A percentile compares a stretch with the other conserved stretches of the same genome.
Evolutionary conservation across 2,329 filamentous ascomycete genomes (phyloP).

Genomic region (Penicillium sclerotigenum): DNA sequence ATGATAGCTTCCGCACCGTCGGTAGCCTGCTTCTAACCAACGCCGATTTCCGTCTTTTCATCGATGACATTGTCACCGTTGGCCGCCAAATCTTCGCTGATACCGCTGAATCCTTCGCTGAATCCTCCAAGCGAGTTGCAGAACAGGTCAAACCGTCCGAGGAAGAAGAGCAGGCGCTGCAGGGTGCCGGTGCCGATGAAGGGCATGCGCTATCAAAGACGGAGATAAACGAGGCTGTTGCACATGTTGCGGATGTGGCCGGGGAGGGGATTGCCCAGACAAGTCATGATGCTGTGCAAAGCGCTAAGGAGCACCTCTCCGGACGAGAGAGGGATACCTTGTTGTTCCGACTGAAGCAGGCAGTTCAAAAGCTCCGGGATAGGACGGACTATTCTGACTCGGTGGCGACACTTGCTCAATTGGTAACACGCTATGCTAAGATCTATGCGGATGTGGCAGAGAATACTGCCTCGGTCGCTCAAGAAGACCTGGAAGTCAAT

Average conservation of each 20-base stretch:
- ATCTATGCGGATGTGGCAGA: constrained; percentile 72
- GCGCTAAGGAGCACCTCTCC: constrained; percentile 68
- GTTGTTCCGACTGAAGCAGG: constrained; percentile 70
- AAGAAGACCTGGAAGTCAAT: constrained; percentile 71
- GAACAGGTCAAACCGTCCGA: constrained; percentile 68
- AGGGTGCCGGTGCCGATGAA: constrained; percentile 44
- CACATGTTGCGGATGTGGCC: constrained; percentile 50
- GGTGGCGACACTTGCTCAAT: constrained; percentile 70
- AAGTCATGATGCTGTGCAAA: constrained; percentile 61
- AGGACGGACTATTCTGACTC: constrained; percentile 82
- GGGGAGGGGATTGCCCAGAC: constrained; percentile 39
- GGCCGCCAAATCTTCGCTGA: constrained; percentile 83
- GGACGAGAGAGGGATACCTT: constrained; percentile 72
- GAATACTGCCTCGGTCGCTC: constrained; percentile 62
- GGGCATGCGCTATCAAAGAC: constrained; percentile 55
- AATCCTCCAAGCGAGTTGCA: constrained; percentile 70
- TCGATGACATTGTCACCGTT: constrained; percentile 74
- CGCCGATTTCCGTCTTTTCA: constrained; percentile 80
- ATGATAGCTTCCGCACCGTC: constrained; percentile 78
- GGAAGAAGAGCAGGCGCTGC: constrained; percentile 55
- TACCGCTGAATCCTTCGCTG: constrained; percentile 74
- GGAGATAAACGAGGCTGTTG: constrained; percentile 60
- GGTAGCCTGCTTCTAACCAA: constrained; percentile 84
- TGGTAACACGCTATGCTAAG: constrained; percentile 75
- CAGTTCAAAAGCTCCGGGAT: constrained; percentile 69